Evolutionary conservation across 2,329 filamentous ascomycete genomes (phyloP), one percentile per base, ranked within the genome.

Genomic region (Hypoxylon sp.): DNA sequence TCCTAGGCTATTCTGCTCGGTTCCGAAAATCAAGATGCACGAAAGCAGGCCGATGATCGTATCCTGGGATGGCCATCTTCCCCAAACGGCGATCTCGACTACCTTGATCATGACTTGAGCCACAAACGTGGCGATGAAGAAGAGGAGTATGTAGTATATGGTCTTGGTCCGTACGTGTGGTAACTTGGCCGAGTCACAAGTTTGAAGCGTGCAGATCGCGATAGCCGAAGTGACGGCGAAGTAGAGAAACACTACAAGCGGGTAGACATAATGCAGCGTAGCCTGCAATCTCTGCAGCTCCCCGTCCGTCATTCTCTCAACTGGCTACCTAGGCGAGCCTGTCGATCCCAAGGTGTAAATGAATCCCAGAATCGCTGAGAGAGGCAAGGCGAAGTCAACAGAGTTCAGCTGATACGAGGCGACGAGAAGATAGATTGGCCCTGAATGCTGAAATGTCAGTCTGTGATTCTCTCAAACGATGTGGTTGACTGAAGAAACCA

Each of bases 1-100:
- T 2, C 81, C 78, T 12, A 91, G 80, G 18, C 82, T 82, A 40
- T 85, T 81, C 62, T 88, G 79, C 69, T 90, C 82, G 12, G 89
- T 82, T 2, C 86, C 84, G 75, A 89, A 92, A n/a, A 87, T 81
- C 26, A 92, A 77, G 46, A 88, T 80, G 57, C 87, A 90, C 1
- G 88, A 85, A 24, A 91, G 77, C 36, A 85, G 79, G 56, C 87
- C 86, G 56, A 92, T 83, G 65, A 84, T 79, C 38, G 80, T 76
- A 69, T 85, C 80, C 53, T 82, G 79, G 1, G 78, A 77, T 40
- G 78, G 78, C 81, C 80, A 85, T 58, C 71, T 71, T 36, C 71
- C 75, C 20, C 70, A 72, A 28, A 77, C 38, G 12, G 78, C 26
- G 44, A 80, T 78, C 20, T 77, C 75, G 26, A 78, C 65, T 14